Base-by-base conservation (phyloP, 768 basidiomycete genomes). In the Suillus brevipes region DNA sequence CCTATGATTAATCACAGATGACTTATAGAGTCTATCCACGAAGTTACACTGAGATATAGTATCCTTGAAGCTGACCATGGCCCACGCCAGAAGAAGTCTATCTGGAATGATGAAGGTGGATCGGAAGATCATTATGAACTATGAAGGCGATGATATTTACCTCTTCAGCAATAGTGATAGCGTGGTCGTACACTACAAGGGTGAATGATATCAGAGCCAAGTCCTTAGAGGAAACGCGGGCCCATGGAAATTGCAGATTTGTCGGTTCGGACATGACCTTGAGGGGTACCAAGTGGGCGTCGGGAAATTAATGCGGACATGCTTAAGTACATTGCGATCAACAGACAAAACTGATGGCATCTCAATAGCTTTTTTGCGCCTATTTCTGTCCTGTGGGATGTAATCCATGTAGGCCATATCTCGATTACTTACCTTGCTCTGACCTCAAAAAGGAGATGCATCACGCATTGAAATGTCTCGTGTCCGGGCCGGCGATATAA, bases 81-180 rank as follows among this genome's bases (percentile, higher is more conserved):
- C 34, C 55, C 55, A 56, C 36, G 37, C 55, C 55, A 56, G 55
- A 56, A 56, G 36, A 56, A 14, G 0, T 13, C 7, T 13, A 37
- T n/a, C 55, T 56, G n/a, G n/a, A 37, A 56, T 12, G 25, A 25
- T 25, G 16, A 37, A 7, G 36, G 20, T 13, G 2, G 9, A 13
- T 37, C 1, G 8, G 13, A 8, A 9, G n/a, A 37, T 37, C 3
- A 13, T 6, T 56, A n/a, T 6, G 6, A 37, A 14, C 23, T 18
- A 6, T 56, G 55, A 6, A 56, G 13, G 10, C 16, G n/a, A 47
- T 65, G 20, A 28, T 25, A 23, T 66, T 47, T 47, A 78, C 80
- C 74, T 82, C 81, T 50, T 79, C 73, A 52, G 79, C 77, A 9
- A 82, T 63, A 13, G 80, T 82, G 61, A 81, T 76, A 42, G 73